Base-by-base conservation (phyloP, 768 basidiomycete genomes). In the Gymnopilus junonius region DNA sequence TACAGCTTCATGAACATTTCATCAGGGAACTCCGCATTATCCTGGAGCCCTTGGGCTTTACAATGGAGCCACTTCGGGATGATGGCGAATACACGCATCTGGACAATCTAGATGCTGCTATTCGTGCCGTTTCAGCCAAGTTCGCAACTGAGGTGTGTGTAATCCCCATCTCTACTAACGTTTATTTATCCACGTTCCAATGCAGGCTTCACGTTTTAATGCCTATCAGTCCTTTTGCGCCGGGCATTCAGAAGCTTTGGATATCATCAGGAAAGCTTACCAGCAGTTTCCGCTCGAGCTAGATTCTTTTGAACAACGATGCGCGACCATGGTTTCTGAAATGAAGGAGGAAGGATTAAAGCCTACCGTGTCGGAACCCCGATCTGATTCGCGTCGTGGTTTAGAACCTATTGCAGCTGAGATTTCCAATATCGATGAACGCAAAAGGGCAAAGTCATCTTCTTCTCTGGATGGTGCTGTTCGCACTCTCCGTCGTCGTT, bases 211-310 rank as follows among this genome's bases (percentile, higher is more conserved):
- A 15, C 78, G 82, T 37, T 97, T 97, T 67, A 82, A 85, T 60
- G 81, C 87, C 1, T 99, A 99, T 77, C 87, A 95, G 73, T 76
- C 83, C 12, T 98, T 95, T 70, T 99, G 97, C 71, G 86, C 93
- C 0, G 89, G 89, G 0, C 96, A 98, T 70, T 85, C 87, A 55
- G 90, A 92, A 67, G 95, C 95, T 0, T 79, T 91, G 59, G 87
- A 91, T 64, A 73, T 94, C 23, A 80, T 97, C 0, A 87, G 90
- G 62, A 85, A 83, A 55, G 82, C 88, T 20, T 85, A 87, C 39
- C 80, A 85, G 35, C 87, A 87, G 57, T 82, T 87, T 65, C 82
- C 87, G 1, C 62, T 80, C 0, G 94, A 96, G 71, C 96, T 95
- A 90, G 90, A 91, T 21, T 81, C 84, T 8, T 97, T 90, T 69